Percentiles rank a stretch among this genome's conserved stretches.
Conservation (phyloP, 768 basidiomycete genomes). For the Psilocybe cubensis region DNA sequence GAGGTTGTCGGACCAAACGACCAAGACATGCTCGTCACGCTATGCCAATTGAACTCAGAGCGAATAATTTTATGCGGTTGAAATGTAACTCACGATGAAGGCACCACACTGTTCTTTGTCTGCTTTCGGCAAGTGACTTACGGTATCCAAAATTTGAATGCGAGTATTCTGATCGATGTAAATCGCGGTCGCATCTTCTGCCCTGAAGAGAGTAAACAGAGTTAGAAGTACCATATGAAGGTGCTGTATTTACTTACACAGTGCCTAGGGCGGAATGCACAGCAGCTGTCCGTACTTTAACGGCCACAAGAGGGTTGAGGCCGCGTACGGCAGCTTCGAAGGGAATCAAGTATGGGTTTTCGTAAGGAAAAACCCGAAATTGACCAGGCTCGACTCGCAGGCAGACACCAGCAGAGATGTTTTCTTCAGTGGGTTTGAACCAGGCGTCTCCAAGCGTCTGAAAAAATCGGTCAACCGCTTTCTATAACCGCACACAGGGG, state of each 20-base stretch:
- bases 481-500: constrained; percentile 1
- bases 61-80: neutral
- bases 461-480: neutral
- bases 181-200: constrained; percentile 62
- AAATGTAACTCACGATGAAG: constrained; percentile 63
- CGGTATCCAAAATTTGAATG: constrained; percentile 82
- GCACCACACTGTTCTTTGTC: constrained; percentile 93
- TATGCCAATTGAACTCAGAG: constrained; percentile 29
- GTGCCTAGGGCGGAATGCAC: constrained; percentile 78
- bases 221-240: neutral
- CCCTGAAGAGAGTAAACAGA: constrained; percentile 35
- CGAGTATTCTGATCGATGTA: constrained; percentile 81
- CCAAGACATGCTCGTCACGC: constrained; percentile 83
- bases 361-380: constrained; percentile 86
- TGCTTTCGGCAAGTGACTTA: constrained; percentile 68
- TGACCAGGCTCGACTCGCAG: constrained; percentile 67
- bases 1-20: constrained; percentile 85
- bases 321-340: constrained; percentile 79
- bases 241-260: constrained; percentile 48
- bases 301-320: constrained; percentile 84
- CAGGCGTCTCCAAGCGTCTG: constrained; percentile 84
- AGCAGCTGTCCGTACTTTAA: constrained; percentile 79
- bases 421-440: constrained; percentile 87
- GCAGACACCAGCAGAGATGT: constrained; percentile 79
- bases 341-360: constrained; percentile 77